phyloP scores from a whole-genome alignment of 2,329 filamentous ascomycete genomes.

The Malbranchea zuffiana region DNA sequence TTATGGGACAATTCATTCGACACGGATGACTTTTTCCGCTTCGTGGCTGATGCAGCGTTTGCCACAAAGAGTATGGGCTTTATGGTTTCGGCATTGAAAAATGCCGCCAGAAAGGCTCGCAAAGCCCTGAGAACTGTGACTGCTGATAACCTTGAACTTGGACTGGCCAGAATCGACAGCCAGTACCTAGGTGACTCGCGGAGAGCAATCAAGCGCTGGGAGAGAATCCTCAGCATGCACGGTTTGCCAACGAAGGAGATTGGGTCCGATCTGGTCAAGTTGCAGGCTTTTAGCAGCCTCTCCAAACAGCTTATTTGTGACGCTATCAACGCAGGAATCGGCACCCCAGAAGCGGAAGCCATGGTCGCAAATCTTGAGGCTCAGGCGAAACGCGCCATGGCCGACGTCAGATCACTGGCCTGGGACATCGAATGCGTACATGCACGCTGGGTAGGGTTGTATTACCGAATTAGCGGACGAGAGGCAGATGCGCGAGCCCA shows the following conservation, averaged over 20 bases:
- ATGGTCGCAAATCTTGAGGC: conserved; percentile 7
- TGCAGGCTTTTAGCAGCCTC: conserved; percentile 6
- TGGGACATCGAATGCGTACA: too few relatives aligned
- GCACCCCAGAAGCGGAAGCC: conserved; percentile 6
- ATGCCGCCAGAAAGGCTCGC: conserved; percentile 8
- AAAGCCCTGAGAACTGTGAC: conserved; percentile 7
- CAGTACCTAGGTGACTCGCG: conserved; percentile 5
- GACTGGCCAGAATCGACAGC: conserved; percentile 10
- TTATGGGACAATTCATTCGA: conserved; percentile 8
- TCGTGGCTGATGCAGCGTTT: conserved; percentile 5
- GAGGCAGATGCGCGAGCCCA: conserved; percentile 9
- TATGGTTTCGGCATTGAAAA: conserved; percentile 8
- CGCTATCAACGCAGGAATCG: conserved; percentile 10
- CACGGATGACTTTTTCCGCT: background rate
- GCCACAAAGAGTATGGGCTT: conserved; percentile 10
- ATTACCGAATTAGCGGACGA: conserved; percentile 10
- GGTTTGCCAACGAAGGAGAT: conserved; percentile 5
- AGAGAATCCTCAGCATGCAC: conserved; percentile 8
- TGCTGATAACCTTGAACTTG: conserved; percentile 7
- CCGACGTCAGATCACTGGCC: too few relatives aligned
- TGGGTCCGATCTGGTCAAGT: conserved; percentile 1
- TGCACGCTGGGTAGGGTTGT: too few relatives aligned
- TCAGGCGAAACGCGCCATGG: too few relatives aligned
- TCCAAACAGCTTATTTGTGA: conserved; percentile 7
- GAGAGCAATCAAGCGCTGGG: conserved; percentile 12